These are phyloP conservation scores for Pythium periplocum DNA, from an alignment of 352 stramenopile species.

Conservation along the genomic window DNA sequence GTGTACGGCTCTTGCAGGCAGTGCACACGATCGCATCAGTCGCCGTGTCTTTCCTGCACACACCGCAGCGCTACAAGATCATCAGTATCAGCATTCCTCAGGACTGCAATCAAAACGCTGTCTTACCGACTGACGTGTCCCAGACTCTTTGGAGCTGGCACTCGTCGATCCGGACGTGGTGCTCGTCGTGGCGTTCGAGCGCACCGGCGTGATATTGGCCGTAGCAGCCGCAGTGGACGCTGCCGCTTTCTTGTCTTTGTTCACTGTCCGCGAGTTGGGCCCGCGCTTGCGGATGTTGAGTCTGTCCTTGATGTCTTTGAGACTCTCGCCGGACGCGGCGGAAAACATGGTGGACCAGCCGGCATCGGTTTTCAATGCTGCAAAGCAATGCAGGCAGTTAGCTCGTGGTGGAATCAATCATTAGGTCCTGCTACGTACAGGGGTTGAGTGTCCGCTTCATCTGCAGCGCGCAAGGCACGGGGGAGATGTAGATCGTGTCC, in stretches of 20 bases:
- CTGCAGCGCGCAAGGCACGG: slow-evolving; percentile 60
- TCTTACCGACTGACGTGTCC: not conserved
- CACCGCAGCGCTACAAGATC: slow-evolving; percentile 29
- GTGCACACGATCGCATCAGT: slow-evolving; percentile 41
- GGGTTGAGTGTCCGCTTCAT: slow-evolving; percentile 83
- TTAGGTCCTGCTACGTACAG: slow-evolving; percentile 25
- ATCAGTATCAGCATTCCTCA: not conserved
- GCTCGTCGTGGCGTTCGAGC: slow-evolving; percentile 1
- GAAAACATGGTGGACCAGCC: slow-evolving; percentile 80
- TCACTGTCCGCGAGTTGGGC: slow-evolving; percentile 43
- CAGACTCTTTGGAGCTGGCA: not conserved
- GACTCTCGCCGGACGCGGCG: slow-evolving; percentile 49
- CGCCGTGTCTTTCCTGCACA: slow-evolving; percentile 41
- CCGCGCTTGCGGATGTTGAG: slow-evolving; percentile 68
- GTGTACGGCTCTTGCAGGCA: slow-evolving; percentile 51
- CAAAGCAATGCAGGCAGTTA: not conserved
- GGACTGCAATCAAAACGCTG: not conserved
- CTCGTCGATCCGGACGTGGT: not conserved
- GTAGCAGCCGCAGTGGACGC: slow-evolving; percentile 5
- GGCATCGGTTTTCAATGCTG: slow-evolving; percentile 70
- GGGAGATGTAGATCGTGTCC: slow-evolving; percentile 69
- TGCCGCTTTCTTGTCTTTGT: slow-evolving; percentile 49
- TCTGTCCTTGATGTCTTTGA: slow-evolving; percentile 78
- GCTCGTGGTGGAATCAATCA: not conserved
- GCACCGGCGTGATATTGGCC: slow-evolving; percentile 10